A percentile compares a stretch with the other conserved stretches of the same genome.
Conservation (phyloP, 2,329 filamentous ascomycete species). For the Exophiala lecanii-corni region DNA sequence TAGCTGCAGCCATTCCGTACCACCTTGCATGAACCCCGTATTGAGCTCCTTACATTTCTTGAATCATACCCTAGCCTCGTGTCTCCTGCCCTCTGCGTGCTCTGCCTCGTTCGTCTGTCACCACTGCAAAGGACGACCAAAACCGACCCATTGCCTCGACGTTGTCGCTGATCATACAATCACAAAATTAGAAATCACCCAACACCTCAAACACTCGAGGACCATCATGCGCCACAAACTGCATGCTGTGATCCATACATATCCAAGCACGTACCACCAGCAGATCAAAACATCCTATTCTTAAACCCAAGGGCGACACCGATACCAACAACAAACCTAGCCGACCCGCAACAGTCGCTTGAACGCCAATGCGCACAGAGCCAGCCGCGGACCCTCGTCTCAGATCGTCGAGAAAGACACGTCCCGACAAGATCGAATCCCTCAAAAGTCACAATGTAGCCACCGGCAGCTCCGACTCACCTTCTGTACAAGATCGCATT, state of each 20-base stretch:
- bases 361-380: slow-evolving; percentile 33
- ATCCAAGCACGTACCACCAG: background rate
- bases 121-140: too few relatives aligned
- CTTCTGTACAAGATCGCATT: slow-evolving; percentile 72
- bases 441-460: slow-evolving; percentile 19
- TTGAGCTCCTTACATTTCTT: too few relatives aligned
- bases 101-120: too few relatives aligned
- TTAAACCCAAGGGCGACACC: too few relatives aligned
- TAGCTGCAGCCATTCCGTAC: background rate
- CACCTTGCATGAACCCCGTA: background rate
- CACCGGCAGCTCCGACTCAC: slow-evolving; percentile 53
- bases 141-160: too few relatives aligned
- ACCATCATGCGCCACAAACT: background rate
- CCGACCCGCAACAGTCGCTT: background rate
- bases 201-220: background rate
- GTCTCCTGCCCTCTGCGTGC: too few relatives aligned
- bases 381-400: slow-evolving; percentile 33
- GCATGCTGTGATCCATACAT: background rate
- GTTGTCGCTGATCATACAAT: too few relatives aligned
- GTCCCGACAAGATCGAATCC: slow-evolving; percentile 7
- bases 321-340: background rate
- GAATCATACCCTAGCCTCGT: too few relatives aligned
- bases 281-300: background rate
- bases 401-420: slow-evolving; percentile 11
- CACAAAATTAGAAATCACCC: too few relatives aligned